Conservation (phyloP, 2,329 filamentous ascomycete genomes). For the Mycosphaerella arachidis region DNA sequence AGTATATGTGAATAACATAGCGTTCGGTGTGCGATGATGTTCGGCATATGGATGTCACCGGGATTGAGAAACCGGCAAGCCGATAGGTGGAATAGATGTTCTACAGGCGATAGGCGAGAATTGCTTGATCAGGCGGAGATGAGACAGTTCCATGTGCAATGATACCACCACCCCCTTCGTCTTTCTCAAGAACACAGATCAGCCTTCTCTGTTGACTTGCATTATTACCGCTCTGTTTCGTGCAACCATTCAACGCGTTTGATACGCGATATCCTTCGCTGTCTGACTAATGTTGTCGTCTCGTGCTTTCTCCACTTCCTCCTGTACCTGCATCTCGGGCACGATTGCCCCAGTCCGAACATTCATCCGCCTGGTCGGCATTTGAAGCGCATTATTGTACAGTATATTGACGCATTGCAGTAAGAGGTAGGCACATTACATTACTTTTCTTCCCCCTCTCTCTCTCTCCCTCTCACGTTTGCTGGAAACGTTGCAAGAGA, state of each 20-base stretch:
- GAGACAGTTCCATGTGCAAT: neutral
- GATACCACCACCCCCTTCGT: neutral
- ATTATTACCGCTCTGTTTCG: too few relatives aligned
- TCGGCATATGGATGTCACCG: neutral
- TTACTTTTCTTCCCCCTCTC: slow-evolving; percentile 1
- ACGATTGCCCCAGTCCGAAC: neutral
- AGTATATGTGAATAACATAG: too few relatives aligned
- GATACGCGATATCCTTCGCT: neutral
- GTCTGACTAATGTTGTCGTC: too few relatives aligned
- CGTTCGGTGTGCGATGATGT: neutral
- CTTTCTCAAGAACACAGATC: neutral
- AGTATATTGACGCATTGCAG: neutral
- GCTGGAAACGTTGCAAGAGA: neutral
- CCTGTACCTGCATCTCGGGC: neutral
- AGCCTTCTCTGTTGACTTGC: too few relatives aligned
- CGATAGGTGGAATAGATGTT: neutral
- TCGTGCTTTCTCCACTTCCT: neutral
- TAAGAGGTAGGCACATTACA: neutral
- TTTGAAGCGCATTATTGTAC: slow-evolving; percentile 6
- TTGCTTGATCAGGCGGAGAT: neutral
- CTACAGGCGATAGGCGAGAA: neutral
- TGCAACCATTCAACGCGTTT: too few relatives aligned
- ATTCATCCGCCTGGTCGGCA: slow-evolving; percentile 16
- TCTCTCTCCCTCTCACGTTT: neutral
- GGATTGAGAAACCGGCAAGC: neutral